Conservation (phyloP, 208 protist genomes). For the Kentomonas sorsogonicus region DNA sequence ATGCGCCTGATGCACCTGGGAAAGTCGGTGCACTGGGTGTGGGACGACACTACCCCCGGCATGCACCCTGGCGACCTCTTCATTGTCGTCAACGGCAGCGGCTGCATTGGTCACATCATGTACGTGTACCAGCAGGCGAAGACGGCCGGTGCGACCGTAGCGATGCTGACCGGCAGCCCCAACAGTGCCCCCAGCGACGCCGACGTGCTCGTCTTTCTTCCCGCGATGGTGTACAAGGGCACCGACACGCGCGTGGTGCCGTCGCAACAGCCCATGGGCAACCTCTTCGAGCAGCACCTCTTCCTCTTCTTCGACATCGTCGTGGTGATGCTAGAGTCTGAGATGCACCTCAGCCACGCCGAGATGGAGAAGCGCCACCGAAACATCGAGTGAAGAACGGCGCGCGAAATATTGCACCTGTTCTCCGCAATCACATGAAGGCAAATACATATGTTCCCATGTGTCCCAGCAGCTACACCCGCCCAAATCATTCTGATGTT, state of each 20-base stretch:
- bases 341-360: slow-evolving; percentile 3
- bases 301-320: slow-evolving; percentile 16
- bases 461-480: neutral
- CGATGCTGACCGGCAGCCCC: slow-evolving; percentile 13
- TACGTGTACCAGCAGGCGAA: slow-evolving; percentile 11
- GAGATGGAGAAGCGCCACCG: slow-evolving; percentile 11
- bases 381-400: slow-evolving; percentile 1
- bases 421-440: neutral
- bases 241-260: slow-evolving; percentile 9
- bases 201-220: slow-evolving; percentile 5
- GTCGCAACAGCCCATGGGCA: slow-evolving; percentile 14
- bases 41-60: slow-evolving; percentile 13
- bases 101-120: slow-evolving; percentile 14
- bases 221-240: slow-evolving; percentile 16
- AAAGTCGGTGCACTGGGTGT: slow-evolving; percentile 7
- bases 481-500: neutral
- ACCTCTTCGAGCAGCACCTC: slow-evolving; percentile 16
- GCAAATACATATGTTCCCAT: neutral
- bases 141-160: slow-evolving; percentile 3
- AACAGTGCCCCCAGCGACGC: slow-evolving; percentile 9
- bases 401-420: neutral
- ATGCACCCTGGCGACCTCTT: slow-evolving; percentile 18
- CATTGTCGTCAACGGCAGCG: slow-evolving; percentile 16
- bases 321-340: slow-evolving; percentile 12
- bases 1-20: slow-evolving; percentile 9